Conservation (phyloP, 768 basidiomycete species). For the Boletus barrowsii region DNA sequence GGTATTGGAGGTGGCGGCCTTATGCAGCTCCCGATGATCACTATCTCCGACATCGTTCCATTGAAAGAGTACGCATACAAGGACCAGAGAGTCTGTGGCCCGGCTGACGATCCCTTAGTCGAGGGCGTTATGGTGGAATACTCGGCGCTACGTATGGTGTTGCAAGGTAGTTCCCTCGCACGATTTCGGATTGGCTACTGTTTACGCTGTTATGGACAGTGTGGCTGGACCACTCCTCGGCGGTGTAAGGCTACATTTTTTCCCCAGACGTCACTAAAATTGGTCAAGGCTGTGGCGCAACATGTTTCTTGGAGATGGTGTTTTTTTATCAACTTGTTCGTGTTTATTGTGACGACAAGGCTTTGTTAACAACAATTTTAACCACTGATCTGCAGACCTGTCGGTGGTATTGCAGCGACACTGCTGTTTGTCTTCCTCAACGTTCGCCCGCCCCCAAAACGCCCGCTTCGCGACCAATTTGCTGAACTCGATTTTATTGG, state of each 20-base stretch:
- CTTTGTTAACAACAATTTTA: no score
- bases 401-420: constrained; percentile 58
- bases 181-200: background rate
- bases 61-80: constrained; percentile 58
- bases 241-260: constrained; percentile 51
- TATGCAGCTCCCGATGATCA: constrained; percentile 71
- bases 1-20: constrained; percentile 82
- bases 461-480: constrained; percentile 54
- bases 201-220: constrained; percentile 28
- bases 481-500: constrained; percentile 70
- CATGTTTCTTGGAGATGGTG: constrained; percentile 83
- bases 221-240: constrained; percentile 81
- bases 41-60: constrained; percentile 79
- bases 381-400: constrained; percentile 46
- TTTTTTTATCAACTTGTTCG: constrained; percentile 72
- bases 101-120: constrained; percentile 35
- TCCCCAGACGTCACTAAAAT: no score
- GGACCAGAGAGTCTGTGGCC: background rate
- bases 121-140: constrained; percentile 73
- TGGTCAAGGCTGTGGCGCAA: constrained; percentile 58
- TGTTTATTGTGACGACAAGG: background rate
- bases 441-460: constrained; percentile 65
- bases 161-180: constrained; percentile 37
- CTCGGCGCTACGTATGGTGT: constrained; percentile 79
- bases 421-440: constrained; percentile 72